Base-by-base conservation (phyloP, 768 basidiomycete species). In the Lentinula aciculospora region DNA sequence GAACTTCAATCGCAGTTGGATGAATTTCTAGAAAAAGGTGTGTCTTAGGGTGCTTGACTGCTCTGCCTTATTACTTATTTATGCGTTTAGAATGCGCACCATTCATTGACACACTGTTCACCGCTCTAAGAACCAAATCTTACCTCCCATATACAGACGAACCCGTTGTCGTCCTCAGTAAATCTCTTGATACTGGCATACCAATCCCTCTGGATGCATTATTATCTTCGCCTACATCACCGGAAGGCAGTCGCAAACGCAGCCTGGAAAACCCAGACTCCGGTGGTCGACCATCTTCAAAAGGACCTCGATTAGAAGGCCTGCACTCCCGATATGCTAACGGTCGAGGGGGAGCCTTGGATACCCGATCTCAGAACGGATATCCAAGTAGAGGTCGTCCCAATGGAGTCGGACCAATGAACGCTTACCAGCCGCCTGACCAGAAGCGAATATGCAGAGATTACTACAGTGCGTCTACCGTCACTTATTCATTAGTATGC, bases 11-110 rank as follows among this genome's bases (percentile, higher is more conserved):
- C 79, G 0, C 92, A 97, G 67, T 77, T 98, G 55, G 88, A 88
- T 55, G 95, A 97, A 71, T 98, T 98, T 70, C 80, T 98, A 25
- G 94, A 96, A 74, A 88, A 89, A 74, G 89, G 94, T 91, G 59
- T 59, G 79, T 67, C 19, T 46, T 7, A 40, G 10, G 19, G 8
- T 6, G 23, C 23, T 12, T 53, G 37, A n/a, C 17, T 64, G 34
- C 63, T 62, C 56, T 65, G n/a, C 58, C 25, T 39, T 19, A 60
- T 55, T 50, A 42, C 56, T 61, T 23, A 61, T 51, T 57, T 40
- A 51, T 55, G 12, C 32, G 53, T 53, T 50, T 58, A 81, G 87
- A 94, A 80, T 86, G 79, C 66, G 71, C 73, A 53, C 72, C 76
- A 53, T 98, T 98, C 73, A 86, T 96, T 60, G 85, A 92, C 66